These are phyloP conservation scores for Gentiana macrophylla DNA, from an alignment of 257 asterid genomes.

Conservation along the genomic window DNA sequence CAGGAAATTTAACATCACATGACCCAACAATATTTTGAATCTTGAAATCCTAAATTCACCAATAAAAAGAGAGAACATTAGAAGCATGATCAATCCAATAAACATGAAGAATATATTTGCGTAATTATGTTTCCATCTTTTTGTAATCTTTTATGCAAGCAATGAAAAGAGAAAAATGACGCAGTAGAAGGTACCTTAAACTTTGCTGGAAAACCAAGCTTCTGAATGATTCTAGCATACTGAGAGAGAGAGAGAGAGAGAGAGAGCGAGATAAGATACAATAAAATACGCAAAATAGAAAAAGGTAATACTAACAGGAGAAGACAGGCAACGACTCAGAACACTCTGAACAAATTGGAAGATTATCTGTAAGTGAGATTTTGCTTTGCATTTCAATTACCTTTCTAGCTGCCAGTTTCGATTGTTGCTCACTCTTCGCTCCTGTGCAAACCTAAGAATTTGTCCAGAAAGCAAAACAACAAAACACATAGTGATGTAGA, in stretches of 20 bases:
- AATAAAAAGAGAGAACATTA: background rate
- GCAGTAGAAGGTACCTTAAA: background rate
- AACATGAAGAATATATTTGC: background rate
- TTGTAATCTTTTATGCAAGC: background rate
- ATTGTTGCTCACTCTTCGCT: conserved; percentile 22
- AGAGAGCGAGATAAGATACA: background rate
- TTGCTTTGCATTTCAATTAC: background rate
- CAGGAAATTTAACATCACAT: conserved; percentile 21
- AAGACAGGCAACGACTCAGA: too few relatives aligned
- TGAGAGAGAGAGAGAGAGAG: background rate
- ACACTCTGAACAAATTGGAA: too few relatives aligned
- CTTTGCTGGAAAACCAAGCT: conserved; percentile 5
- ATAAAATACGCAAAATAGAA: too few relatives aligned
- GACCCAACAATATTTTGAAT: conserved; percentile 20
- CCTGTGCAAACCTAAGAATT: conserved; percentile 10
- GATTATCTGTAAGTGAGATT: too few relatives aligned
- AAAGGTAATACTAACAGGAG: too few relatives aligned
- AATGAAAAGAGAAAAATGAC: background rate
- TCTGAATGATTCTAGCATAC: background rate
- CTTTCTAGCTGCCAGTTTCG: conserved; percentile 18
- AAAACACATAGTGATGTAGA: too few relatives aligned
- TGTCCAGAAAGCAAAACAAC: too few relatives aligned
- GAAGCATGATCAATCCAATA: background rate
- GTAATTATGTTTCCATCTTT: too few relatives aligned
- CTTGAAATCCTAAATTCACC: conserved; percentile 15